Evolutionary conservation across 768 basidiomycete genomes (phyloP), one percentile per base, ranked within the genome.

Genomic region (Psilocybe cyanescens): DNA sequence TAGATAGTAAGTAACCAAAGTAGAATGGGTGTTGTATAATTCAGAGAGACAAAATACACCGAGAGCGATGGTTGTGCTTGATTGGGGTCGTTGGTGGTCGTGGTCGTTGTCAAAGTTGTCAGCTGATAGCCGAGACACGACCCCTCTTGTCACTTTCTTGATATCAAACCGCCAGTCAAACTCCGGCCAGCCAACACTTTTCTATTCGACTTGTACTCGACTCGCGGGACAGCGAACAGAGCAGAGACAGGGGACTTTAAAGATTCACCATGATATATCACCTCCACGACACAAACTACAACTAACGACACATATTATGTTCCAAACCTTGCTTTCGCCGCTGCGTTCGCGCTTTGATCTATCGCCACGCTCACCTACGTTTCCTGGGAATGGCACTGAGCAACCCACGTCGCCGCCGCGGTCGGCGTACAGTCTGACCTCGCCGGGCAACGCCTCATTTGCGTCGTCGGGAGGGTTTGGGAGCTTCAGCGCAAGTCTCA

Each of bases 241-340:
- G 12, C 41, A 11, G 4, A n/a, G 28, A 31, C 24, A 51, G 28
- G 3, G 19, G 8, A 12, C 24, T 1, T 24, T 45, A 8, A 39
- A 55, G 17, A n/a, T 19, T 19, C 19, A 46, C 41, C 12, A 56
- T 56, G 55, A 46, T 56, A 45, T 56, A 17, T 45, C 55, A 17
- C 57, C 12, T 24, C 45, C 45, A 49, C 46, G 56, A 49, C 29
- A 30, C 51, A 31, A 17, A 35, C 30, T 53, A 41, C 47, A 19
- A 19, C 45, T 44, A 49, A 33, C 31, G 35, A 37, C 29, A 19
- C 19, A 54, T 11, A 63, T 48, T 55, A 89, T 89, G 88, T 70
- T 89, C 55, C 82, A 82, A 62, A 83, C 81, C 49, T 72, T 89
- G 11, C 74, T 89, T 11, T 85, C 85, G 41, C 88, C 88, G 17